Percentiles rank a stretch among this genome's conserved stretches.
phyloP scores from a whole-genome alignment of 371 early-diverging fungal species.

The Mortierella polycephala region DNA sequence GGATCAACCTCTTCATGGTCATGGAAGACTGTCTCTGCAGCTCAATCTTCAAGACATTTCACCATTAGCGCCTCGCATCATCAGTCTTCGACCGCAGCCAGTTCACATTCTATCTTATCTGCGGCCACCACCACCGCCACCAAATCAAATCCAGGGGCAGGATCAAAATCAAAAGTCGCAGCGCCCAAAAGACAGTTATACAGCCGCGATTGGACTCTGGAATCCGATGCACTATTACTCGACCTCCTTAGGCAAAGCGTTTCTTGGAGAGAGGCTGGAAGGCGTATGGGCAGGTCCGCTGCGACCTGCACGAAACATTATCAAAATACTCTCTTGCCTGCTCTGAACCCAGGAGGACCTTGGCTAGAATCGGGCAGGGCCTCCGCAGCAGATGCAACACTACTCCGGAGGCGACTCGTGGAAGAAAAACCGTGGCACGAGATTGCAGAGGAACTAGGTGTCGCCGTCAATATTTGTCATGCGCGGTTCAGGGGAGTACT shows the following conservation, averaged over 20 bases:
- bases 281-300: not conserved
- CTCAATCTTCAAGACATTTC: too few relatives aligned
- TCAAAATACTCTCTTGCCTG: not conserved
- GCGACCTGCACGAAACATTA: constrained; percentile 4
- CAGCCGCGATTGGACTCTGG: constrained; percentile 6
- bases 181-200: too few relatives aligned
- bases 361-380: not conserved
- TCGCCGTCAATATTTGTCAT: not conserved
- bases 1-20: too few relatives aligned
- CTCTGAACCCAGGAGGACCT: not conserved
- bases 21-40: too few relatives aligned
- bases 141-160: too few relatives aligned
- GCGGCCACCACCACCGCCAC: too few relatives aligned
- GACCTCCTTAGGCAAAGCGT: not conserved
- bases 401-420: constrained; percentile 2
- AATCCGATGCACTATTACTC: not conserved
- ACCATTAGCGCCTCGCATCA: too few relatives aligned
- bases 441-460: not conserved
- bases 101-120: too few relatives aligned
- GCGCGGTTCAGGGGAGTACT: not conserved
- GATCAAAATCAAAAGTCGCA: too few relatives aligned
- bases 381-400: not conserved
- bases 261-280: not conserved
- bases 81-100: too few relatives aligned
- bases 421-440: not conserved